phyloP scores from a whole-genome alignment of 495 filamentous ascomycete species.

The Penicillium subrubescens region DNA sequence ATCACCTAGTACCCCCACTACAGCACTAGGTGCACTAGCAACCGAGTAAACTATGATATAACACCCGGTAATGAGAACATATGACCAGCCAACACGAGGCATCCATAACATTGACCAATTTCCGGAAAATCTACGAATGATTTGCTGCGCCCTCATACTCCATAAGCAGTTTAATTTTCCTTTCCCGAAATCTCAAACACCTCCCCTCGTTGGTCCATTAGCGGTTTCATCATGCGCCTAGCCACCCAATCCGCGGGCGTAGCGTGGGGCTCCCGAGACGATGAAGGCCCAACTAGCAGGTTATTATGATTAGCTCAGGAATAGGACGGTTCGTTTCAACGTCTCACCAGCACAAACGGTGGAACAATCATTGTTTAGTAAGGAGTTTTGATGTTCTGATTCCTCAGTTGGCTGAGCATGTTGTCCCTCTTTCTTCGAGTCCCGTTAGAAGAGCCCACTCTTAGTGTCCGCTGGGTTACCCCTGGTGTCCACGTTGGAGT shows the following conservation, averaged over 20 bases:
- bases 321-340: slow-evolving; percentile 8
- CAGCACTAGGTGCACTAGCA: neutral
- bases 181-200: neutral
- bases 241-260: slow-evolving; percentile 7
- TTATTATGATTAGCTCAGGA: slow-evolving; percentile 3
- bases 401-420: neutral
- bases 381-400: neutral
- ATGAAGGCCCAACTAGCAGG: neutral
- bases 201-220: neutral
- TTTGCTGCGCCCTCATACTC: neutral
- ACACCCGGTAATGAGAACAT: neutral
- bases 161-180: neutral
- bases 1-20: too few relatives aligned
- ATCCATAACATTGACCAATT: neutral
- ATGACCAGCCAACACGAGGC: neutral
- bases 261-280: slow-evolving; percentile 13
- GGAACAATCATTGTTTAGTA: slow-evolving; percentile 1
- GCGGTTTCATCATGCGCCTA: slow-evolving; percentile 14
- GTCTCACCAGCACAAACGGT: slow-evolving; percentile 13
- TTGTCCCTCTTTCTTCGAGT: neutral
- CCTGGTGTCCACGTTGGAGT: slow-evolving; percentile 1
- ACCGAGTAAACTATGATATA: neutral
- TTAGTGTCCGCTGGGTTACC: neutral
- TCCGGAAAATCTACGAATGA: neutral
- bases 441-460: slow-evolving; percentile 3